These are phyloP conservation scores for Populus ilicifolia DNA, from an alignment of 345 rosid species.

Conservation along the genomic window DNA sequence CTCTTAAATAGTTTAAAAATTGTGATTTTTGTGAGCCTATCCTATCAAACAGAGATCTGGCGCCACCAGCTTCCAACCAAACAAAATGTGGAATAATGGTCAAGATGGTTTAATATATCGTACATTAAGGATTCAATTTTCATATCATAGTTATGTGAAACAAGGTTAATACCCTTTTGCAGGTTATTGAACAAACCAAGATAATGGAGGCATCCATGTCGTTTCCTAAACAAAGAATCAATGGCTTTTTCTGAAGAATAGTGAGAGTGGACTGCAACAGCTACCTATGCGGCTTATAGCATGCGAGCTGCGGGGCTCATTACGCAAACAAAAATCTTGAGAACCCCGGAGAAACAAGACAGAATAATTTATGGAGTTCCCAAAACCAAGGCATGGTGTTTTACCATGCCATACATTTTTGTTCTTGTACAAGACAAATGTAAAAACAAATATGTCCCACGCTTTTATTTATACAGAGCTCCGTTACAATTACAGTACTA, in stretches of 20 bases:
- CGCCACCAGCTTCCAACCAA: not conserved
- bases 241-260: conserved; percentile 43
- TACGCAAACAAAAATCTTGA: not conserved
- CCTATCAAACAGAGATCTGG: too few species aligned
- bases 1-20: too few species aligned
- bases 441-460: not conserved
- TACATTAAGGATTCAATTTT: not conserved
- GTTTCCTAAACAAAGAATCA: not conserved
- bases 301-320: conserved; percentile 28
- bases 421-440: not conserved
- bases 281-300: conserved; percentile 26
- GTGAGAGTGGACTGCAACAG: conserved; percentile 4
- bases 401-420: not conserved
- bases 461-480: not conserved
- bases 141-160: too few species aligned
- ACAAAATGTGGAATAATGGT: too few species aligned
- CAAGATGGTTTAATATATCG: too few species aligned
- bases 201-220: conserved; percentile 7
- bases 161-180: not conserved
- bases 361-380: conserved; percentile 1
- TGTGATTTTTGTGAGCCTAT: too few species aligned
- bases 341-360: conserved; percentile 1
- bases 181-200: not conserved
- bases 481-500: too few species aligned
- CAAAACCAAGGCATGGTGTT: not conserved